phyloP scores from a whole-genome alignment of 23 red algal species.

The Gracilaria domingensis region DNA sequence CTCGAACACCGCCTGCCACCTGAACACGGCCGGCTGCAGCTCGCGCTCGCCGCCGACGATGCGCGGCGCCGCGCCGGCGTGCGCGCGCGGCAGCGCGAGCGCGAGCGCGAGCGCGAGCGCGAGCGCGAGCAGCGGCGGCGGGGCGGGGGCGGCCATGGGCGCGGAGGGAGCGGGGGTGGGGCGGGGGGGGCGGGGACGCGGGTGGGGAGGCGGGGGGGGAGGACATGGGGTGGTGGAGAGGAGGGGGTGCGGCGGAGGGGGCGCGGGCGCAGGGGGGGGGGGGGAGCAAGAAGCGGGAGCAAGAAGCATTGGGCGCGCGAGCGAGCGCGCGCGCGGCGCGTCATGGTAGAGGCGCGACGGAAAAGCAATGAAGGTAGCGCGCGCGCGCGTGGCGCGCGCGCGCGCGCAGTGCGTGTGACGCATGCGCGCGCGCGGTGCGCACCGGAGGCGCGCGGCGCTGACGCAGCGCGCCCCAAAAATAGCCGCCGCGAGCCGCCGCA shows the following conservation, averaged over 20 bases:
- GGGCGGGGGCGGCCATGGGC: too few relatives aligned
- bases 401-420: too few relatives aligned
- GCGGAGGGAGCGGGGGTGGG: background rate
- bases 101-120: background rate
- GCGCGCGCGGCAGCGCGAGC: background rate
- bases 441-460: too few relatives aligned
- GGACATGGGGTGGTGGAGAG: background rate
- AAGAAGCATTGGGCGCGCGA: background rate
- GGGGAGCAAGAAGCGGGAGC: background rate
- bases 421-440: background rate
- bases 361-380: background rate
- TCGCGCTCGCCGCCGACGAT: slow-evolving; percentile 52
- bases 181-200: background rate
- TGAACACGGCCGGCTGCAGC: slow-evolving; percentile 21
- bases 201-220: background rate
- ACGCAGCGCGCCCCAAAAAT: too few relatives aligned
- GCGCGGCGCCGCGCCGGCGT: background rate
- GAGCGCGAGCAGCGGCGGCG: background rate
- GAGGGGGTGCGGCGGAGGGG: too few relatives aligned
- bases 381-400: too few relatives aligned
- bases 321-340: too few relatives aligned
- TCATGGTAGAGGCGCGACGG: too few relatives aligned
- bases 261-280: background rate
- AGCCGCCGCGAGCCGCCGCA: too few relatives aligned
- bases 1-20: slow-evolving; percentile 55